A percentile compares a stretch with the other conserved stretches of the same genome.
Evolutionary conservation across 192 early-diverging fungal species (phyloP).

Genomic region (Backusella westeae): DNA sequence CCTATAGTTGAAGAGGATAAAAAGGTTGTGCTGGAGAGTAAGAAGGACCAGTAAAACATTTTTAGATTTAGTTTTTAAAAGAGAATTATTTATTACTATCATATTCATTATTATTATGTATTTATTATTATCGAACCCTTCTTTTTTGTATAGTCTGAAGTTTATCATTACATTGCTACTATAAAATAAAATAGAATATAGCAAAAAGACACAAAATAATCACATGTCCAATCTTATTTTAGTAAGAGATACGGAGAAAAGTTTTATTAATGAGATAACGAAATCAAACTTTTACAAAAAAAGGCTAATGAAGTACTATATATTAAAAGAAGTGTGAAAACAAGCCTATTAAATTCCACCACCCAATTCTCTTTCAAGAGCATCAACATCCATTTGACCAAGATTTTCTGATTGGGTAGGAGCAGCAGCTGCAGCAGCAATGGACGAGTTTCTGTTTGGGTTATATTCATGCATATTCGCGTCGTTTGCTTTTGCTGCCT

Average conservation of each 20-base stretch:
- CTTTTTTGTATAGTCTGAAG: background rate
- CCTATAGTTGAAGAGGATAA: background rate
- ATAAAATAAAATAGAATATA: background rate
- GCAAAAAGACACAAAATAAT: background rate
- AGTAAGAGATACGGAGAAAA: background rate
- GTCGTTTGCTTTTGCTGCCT: background rate
- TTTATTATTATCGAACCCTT: background rate
- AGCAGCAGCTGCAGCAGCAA: slow-evolving; percentile 22
- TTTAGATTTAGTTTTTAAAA: background rate
- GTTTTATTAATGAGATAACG: background rate
- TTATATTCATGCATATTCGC: background rate
- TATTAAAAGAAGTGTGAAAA: background rate
- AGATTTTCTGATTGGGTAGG: slow-evolving; percentile 6
- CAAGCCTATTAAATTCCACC: slow-evolving; percentile 18
- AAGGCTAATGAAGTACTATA: background rate
- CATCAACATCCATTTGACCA: slow-evolving; percentile 31
- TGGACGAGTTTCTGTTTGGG: slow-evolving; percentile 5
- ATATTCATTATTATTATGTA: background rate
- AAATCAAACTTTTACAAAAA: background rate
- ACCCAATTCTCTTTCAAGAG: slow-evolving; percentile 39
- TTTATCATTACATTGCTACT: background rate
- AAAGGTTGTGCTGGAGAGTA: background rate
- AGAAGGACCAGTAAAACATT: slow-evolving; percentile 1
- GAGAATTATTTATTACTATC: background rate
- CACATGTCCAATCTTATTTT: background rate